Conservation (phyloP, 2,329 filamentous ascomycete species). For the Beauveria asiatica region DNA sequence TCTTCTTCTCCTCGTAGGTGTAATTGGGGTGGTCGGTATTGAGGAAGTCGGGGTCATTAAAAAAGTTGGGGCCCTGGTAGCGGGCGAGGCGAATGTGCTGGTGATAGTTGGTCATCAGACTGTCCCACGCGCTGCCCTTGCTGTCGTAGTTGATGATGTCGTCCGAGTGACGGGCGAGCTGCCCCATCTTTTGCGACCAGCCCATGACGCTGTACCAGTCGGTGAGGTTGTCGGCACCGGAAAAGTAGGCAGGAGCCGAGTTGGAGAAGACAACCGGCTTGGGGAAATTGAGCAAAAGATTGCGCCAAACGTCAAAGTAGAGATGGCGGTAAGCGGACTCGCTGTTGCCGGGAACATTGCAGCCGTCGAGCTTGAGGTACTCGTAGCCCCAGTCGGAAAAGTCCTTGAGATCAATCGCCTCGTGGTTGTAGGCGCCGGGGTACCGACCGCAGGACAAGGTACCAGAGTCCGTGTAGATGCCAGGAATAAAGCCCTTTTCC, state of each 20-base stretch:
- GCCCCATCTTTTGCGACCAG: slow-evolving; percentile 31
- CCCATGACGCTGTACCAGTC: slow-evolving; percentile 38
- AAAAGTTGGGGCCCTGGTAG: slow-evolving; percentile 28
- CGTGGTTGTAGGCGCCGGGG: slow-evolving; percentile 31
- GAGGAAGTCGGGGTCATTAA: slow-evolving; percentile 31
- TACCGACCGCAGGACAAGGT: slow-evolving; percentile 35
- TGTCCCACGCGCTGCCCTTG: slow-evolving; percentile 35
- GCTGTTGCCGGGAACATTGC: slow-evolving; percentile 23
- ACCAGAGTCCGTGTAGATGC: slow-evolving; percentile 37
- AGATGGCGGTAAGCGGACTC: slow-evolving; percentile 20
- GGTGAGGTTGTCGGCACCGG: slow-evolving; percentile 24
- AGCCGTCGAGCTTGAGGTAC: slow-evolving; percentile 33
- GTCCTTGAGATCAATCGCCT: slow-evolving; percentile 32
- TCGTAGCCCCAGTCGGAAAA: slow-evolving; percentile 30
- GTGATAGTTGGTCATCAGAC: slow-evolving; percentile 39
- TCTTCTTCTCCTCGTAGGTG: slow-evolving; percentile 25
- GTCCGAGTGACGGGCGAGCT: slow-evolving; percentile 35
- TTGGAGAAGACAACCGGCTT: slow-evolving; percentile 35
- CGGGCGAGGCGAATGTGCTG: slow-evolving; percentile 33
- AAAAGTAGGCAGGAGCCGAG: slow-evolving; percentile 38
- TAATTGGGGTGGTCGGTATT: slow-evolving; percentile 27
- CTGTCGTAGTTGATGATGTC: slow-evolving; percentile 32
- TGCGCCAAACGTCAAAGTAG: slow-evolving; percentile 33
- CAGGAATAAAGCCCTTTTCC: slow-evolving; percentile 31
- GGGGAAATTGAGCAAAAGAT: slow-evolving; percentile 26